Evolutionary conservation across 2,329 filamentous ascomycete species (phyloP), one percentile per base, ranked within the genome.

Genomic region (Trichophyton verrucosum): DNA sequence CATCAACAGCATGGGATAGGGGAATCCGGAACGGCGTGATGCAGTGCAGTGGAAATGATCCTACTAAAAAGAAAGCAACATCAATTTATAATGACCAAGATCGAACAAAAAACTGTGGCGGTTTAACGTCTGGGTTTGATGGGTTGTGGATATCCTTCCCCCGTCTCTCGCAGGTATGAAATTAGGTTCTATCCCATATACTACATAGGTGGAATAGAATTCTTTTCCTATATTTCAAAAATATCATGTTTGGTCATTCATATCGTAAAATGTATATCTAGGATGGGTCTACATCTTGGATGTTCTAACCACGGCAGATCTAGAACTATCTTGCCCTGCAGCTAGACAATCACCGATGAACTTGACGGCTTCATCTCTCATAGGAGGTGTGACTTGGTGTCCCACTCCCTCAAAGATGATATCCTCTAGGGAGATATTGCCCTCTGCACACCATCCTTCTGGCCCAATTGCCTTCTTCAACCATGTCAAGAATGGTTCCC

Each of bases 331-430:
- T n/a, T 65, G 64, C 24, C 64, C 65, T 6, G 65, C 63, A 20
- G 72, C 69, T 56, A 78, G 64, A n/a, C 71, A 73, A 38, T 77
- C 73, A 33, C 70, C 69, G 38, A 86, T 74, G 71, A 83, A 86
- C 0, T 75, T 73, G 49, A 82, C 74, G 15, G 82, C 80, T 63
- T 81, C 77, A 38, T 77, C 73, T 17, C 80, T 75, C 83, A 86
- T 86, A 7, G 69, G 70, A 0, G 74, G 71, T 0, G 81, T 82
- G 62, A 84, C 81, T 47, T 84, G 81, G 69, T 86, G 84, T 0
- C 80, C 81, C 1, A 80, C 81, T 5, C 75, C 77, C 3, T 81
- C 75, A 65, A 82, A 83, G 42, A 84, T 71, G 3, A 82, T 72
- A 66, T 85, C 82, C 64, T 83, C 78, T 11, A 86, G 72, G n/a